Base-by-base conservation (phyloP, 345 rosid genomes). In the Aquilaria sinensis region DNA sequence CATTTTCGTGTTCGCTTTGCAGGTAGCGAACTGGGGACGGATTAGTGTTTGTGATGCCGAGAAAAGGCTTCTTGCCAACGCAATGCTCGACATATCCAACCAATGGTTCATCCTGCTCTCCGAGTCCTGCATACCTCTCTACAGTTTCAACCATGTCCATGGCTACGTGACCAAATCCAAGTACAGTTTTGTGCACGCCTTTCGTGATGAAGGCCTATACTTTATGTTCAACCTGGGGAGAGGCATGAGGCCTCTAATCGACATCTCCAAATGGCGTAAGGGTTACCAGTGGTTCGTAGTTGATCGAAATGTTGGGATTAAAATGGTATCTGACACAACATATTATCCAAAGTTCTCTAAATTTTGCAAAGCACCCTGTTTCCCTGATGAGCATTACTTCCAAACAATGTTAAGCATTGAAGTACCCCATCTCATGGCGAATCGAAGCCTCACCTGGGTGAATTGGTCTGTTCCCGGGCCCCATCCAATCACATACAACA, bases 201-300 rank as follows among this genome's bases (percentile, higher is more conserved):
- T 78, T 45, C 78, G 73, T 34, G 58, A 72, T 3, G 61, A 61
- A 0, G 73, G 73, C 31, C 71, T 37, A 7, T 37, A 37, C 43
- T 7, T 37, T 37, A 37, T 3, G 43, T 71, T 0, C 23, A 23
- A 23, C 23, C 23, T 23, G 23, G 23, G 23, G 23, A 23, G 82
- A 70, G 0, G 82, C 78, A 4, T 70, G 77, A 2, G 80, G 82
- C 64, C 80, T 80, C 3, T 78, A 75, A 23, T 45, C 63, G 6
- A 55, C 63, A 12, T 5, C 62, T 34, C 23, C 23, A 23, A 1
- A 23, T 23, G 23, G 23, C 23, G 85, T 9, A 81, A 81, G 60
- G 85, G 85, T 2, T 63, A 80, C 1, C 85, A 81, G 49, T 81
- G 85, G 85, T 78, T 81, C 56, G 85, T 70, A 66, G 64, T 81